A percentile compares a stretch with the other conserved stretches of the same genome.
These are phyloP conservation scores for Alternaria consortialis DNA, from an alignment of 2,329 filamentous ascomycete genomes.

Conservation along the genomic window DNA sequence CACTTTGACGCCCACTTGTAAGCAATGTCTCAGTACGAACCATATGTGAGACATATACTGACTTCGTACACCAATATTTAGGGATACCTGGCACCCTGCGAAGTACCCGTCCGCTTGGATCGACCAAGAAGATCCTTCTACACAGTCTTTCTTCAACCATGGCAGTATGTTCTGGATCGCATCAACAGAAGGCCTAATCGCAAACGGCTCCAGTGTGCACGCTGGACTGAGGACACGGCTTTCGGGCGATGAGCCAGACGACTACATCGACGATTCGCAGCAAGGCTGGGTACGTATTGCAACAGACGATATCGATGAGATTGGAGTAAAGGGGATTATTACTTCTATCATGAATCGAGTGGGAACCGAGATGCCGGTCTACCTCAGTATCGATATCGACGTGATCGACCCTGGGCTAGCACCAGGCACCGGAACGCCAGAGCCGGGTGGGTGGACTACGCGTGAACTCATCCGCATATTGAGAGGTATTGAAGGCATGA, in stretches of 20 bases:
- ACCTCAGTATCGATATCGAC: slow-evolving; percentile 83
- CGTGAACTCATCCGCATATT: slow-evolving; percentile 86
- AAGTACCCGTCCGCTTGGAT: slow-evolving; percentile 83
- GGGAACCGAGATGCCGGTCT: slow-evolving; percentile 79
- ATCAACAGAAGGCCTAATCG: slow-evolving; percentile 79
- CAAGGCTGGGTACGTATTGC: slow-evolving; percentile 83
- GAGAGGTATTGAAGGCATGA: slow-evolving; percentile 80
- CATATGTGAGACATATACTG: neutral
- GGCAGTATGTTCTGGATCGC: slow-evolving; percentile 94
- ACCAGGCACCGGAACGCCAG: slow-evolving; percentile 86
- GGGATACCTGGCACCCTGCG: slow-evolving; percentile 79
- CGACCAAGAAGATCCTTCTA: slow-evolving; percentile 58
- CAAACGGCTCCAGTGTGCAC: slow-evolving; percentile 78
- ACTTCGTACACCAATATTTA: neutral
- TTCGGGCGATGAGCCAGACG: slow-evolving; percentile 70
- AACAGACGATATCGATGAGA: slow-evolving; percentile 87
- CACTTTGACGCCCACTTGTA: slow-evolving; percentile 69
- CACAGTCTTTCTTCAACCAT: slow-evolving; percentile 82
- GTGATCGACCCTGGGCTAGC: slow-evolving; percentile 77
- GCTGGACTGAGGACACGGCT: slow-evolving; percentile 83
- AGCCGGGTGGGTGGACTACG: slow-evolving; percentile 91
- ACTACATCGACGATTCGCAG: slow-evolving; percentile 72
- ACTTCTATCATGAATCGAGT: slow-evolving; percentile 74
- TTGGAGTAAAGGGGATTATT: slow-evolving; percentile 76
- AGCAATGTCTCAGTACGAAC: neutral